Base-by-base conservation (phyloP, 2,329 filamentous ascomycete species). In the Colletotrichum tofieldiae region DNA sequence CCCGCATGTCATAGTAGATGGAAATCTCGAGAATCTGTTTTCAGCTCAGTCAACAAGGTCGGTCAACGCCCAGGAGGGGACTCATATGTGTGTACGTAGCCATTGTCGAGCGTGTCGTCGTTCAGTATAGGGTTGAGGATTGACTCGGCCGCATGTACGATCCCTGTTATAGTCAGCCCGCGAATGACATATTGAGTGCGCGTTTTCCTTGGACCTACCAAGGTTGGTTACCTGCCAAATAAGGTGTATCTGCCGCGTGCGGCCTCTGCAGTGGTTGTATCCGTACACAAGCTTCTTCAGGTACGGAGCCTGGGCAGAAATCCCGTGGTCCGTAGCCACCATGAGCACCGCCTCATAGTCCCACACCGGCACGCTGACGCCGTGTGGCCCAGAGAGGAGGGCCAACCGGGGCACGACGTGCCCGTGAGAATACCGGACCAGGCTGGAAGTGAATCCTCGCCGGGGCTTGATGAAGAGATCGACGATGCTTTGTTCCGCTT, bases 101-200 rank as follows among this genome's bases (percentile, higher is more conserved):
- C 2, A 11, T 65, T 7, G 12, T 65, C 6, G 1, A 65, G 39
- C 2, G 5, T 65, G 5, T 65, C 11, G 5, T 65, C 8, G 8
- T 65, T 65, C 9, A 65, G 20, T 65, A 65, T 65, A 29, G 39
- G 26, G 9, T 65, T 65, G 1, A 65, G 2, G 20, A 65, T 65
- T 2, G 8, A 65, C 52, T 65, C 5, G 14, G 62, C 62, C 11
- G 20, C 16, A 37, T 65, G 7, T 20, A 65, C 11, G 16, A 65
- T 58, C 11, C 41, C 26, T 65, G 8, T 5, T 26, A 7, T 56
- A 20, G 14, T 65, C 5, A 65, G 62, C 29, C 5, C 23, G 5
- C 11, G 20, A 9, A 55, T 5, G n/a, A n/a, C n/a, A n/a, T n/a
- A n/a, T n/a, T n/a, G n/a, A n/a, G n/a, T n/a, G n/a, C n/a, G 14